phyloP scores from a whole-genome alignment of 148 eudicot genomes.

The Gaultheria prostrata region DNA sequence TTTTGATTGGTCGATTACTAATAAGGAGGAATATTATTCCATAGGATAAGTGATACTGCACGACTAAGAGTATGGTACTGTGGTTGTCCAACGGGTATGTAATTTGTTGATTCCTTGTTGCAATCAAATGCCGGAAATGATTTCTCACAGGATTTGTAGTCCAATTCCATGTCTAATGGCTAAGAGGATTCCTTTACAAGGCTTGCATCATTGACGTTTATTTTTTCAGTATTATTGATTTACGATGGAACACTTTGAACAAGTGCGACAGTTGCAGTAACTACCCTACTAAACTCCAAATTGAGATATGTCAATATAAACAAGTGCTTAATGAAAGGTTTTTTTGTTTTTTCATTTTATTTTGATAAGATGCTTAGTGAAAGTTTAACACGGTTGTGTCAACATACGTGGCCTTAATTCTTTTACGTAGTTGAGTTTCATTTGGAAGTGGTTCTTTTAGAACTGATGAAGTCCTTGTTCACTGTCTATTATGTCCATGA shows the following conservation, averaged over 20 bases:
- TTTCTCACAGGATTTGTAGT: not conserved
- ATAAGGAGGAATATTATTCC: not conserved
- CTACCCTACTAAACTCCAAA: not conserved
- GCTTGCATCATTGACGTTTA: not conserved
- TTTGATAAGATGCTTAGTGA: not conserved
- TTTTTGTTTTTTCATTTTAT: too few species aligned
- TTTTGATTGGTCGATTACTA: not conserved
- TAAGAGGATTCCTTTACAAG: not conserved
- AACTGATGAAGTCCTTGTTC: not conserved
- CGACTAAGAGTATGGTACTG: not conserved
- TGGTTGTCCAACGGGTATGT: not conserved
- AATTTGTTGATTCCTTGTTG: not conserved
- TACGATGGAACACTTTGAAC: not conserved
- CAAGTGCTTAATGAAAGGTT: not conserved
- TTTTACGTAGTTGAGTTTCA: not conserved
- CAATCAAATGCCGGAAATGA: not conserved
- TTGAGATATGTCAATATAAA: not conserved
- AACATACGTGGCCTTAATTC: not conserved
- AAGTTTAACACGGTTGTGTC: not conserved
- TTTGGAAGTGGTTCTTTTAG: not conserved
- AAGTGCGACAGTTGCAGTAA: not conserved
- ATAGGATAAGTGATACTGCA: not conserved
- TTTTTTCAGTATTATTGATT: not conserved
- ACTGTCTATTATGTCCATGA: not conserved
- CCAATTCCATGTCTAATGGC: not conserved